A percentile compares a stretch with the other conserved stretches of the same genome.
Conservation (phyloP, 805 yeast genomes). For the Candida chauliodis region DNA sequence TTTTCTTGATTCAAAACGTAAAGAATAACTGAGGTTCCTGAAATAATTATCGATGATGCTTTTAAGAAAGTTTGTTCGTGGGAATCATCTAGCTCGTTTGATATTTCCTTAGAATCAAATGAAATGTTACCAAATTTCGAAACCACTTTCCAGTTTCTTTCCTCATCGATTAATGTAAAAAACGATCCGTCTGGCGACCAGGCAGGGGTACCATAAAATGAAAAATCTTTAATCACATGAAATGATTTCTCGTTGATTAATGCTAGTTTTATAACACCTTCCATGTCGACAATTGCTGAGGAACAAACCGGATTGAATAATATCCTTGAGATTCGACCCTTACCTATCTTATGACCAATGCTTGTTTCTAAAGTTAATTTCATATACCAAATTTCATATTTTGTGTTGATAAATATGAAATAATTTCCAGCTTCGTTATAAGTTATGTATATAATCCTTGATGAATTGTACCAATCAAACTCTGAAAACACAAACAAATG, state of each 20-base stretch:
- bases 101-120: constrained; percentile 23
- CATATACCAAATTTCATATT: constrained; percentile 24
- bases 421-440: constrained; percentile 24
- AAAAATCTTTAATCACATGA: constrained; percentile 12
- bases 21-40: constrained; percentile 21
- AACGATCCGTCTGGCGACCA: constrained; percentile 40
- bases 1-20: constrained; percentile 14
- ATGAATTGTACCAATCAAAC: constrained; percentile 26
- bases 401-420: constrained; percentile 26
- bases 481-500: constrained; percentile 23
- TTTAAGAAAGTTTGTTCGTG: constrained; percentile 20
- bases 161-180: constrained; percentile 19
- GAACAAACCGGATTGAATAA: constrained; percentile 23
- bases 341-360: constrained; percentile 14
- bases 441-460: constrained; percentile 18
- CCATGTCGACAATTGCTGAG: constrained; percentile 15
- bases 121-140: constrained; percentile 32
- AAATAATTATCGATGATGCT: constrained; percentile 21
- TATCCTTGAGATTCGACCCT: background rate
- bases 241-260: constrained; percentile 9
- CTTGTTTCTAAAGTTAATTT: constrained; percentile 12
- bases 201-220: constrained; percentile 6
- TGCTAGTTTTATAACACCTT: constrained; percentile 9
- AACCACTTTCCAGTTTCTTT: constrained; percentile 28
- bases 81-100: constrained; percentile 19